These are phyloP conservation scores for Arctostaphylos glauca DNA, from an alignment of 148 eudicot genomes.

Conservation along the genomic window DNA sequence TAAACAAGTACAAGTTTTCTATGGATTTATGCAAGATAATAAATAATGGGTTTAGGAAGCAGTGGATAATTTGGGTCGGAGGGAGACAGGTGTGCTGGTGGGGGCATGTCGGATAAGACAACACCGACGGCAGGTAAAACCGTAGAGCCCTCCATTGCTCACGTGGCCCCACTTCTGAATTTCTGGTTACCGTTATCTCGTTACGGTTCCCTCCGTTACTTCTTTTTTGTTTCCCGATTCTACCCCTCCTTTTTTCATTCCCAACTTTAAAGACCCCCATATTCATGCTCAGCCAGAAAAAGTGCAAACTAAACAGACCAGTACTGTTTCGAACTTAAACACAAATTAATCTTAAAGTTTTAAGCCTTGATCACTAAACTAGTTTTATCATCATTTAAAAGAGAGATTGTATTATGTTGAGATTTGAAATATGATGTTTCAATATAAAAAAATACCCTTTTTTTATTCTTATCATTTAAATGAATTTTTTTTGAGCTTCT, in stretches of 20 bases:
- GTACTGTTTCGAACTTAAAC: no score
- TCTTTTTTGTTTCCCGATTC: not conserved
- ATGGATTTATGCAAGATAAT: no score
- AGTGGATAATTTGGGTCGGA: not conserved
- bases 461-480: not conserved
- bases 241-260: not conserved
- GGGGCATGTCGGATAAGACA: constrained; percentile 13
- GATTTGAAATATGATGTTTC: not conserved
- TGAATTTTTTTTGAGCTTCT: not conserved
- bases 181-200: constrained; percentile 10
- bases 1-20: no score
- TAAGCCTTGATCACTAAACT: not conserved
- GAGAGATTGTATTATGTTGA: no score
- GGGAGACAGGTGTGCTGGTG: not conserved
- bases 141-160: not conserved
- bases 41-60: no score
- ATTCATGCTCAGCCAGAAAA: not conserved
- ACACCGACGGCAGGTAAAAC: constrained; percentile 6
- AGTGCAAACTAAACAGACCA: no score
- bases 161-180: not conserved
- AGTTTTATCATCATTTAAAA: not conserved
- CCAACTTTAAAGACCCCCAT: not conserved
- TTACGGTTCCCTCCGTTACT: constrained; percentile 9
- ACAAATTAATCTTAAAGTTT: no score
- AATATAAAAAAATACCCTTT: not conserved